Evolutionary conservation across 805 yeast genomes (phyloP).

Genomic region (Saitoella complicata): DNA sequence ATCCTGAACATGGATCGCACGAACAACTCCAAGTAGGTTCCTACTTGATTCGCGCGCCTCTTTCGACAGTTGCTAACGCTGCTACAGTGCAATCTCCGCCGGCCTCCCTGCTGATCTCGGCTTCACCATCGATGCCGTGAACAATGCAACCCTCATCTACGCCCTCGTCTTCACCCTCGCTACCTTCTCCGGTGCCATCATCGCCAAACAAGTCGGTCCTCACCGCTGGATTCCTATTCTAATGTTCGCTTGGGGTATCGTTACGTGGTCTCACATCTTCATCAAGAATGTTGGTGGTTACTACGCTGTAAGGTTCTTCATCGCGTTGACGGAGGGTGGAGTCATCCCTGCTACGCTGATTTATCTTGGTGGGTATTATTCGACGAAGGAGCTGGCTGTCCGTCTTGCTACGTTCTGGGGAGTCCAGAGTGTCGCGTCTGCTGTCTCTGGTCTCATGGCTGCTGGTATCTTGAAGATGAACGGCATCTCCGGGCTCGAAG

Average conservation of each 20-base stretch:
- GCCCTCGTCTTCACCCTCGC: no score
- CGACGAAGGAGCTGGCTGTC: conserved; percentile 41
- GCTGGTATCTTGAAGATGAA: conserved; percentile 38
- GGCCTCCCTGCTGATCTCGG: no score
- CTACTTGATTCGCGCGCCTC: no score
- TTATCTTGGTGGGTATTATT: conserved; percentile 37
- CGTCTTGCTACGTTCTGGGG: conserved; percentile 47
- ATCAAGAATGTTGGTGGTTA: conserved; percentile 25
- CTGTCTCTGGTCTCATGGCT: conserved; percentile 33
- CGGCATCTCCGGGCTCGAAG: conserved; percentile 29
- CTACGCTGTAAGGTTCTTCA: conserved; percentile 31
- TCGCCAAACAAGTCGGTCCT: conserved; percentile 45
- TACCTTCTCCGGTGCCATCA: conserved; percentile 13
- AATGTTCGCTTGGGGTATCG: conserved; percentile 36
- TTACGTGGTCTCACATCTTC: conserved; percentile 35
- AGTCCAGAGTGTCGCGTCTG: conserved; percentile 33
- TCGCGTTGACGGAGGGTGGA: conserved; percentile 53
- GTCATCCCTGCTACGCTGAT: conserved; percentile 48
- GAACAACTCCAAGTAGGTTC: no score
- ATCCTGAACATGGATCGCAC: no score
- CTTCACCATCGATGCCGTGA: no score
- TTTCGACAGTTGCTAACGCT: no score
- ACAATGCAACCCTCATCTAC: no score
- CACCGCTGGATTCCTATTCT: conserved; percentile 46
- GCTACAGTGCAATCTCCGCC: no score